Evolutionary conservation across 2,329 filamentous ascomycete species (phyloP).

Genomic region (Hymenoscyphus linearis): DNA sequence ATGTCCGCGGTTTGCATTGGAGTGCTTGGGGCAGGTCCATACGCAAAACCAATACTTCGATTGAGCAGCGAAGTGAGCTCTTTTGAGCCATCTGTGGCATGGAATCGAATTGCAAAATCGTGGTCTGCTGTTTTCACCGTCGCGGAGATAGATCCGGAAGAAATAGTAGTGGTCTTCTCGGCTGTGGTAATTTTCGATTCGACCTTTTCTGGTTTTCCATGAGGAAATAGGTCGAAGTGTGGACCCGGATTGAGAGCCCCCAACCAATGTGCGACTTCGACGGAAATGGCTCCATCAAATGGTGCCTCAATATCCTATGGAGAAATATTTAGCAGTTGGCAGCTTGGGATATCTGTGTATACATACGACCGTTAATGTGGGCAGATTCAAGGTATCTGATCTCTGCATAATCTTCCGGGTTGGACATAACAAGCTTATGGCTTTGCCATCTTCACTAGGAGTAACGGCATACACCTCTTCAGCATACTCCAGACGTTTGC

Average conservation of each 20-base stretch:
- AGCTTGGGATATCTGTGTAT: neutral
- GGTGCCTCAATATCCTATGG: constrained; percentile 48
- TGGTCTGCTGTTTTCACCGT: constrained; percentile 45
- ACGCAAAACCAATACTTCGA: constrained; percentile 53
- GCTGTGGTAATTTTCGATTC: constrained; percentile 37
- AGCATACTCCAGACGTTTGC: constrained; percentile 57
- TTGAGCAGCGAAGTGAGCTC: constrained; percentile 49
- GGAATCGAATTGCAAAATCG: constrained; percentile 51
- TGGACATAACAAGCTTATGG: constrained; percentile 51
- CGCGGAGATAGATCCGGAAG: constrained; percentile 46
- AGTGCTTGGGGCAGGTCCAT: constrained; percentile 46
- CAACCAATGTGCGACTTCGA: constrained; percentile 53
- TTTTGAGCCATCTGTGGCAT: constrained; percentile 44
- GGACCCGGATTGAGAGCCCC: constrained; percentile 48
- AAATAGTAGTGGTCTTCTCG: constrained; percentile 43
- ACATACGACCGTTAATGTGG: constrained; percentile 47
- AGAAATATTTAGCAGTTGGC: constrained; percentile 15
- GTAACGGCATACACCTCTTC: constrained; percentile 56
- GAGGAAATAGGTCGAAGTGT: constrained; percentile 53
- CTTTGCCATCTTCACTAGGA: constrained; percentile 38
- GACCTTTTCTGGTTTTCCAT: constrained; percentile 40
- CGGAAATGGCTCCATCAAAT: constrained; percentile 53
- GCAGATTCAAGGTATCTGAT: constrained; percentile 51
- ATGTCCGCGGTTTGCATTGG: constrained; percentile 50
- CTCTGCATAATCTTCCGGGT: constrained; percentile 49